Base-by-base conservation (phyloP, 768 basidiomycete species). In the Hortiboletus flavorubellus region DNA sequence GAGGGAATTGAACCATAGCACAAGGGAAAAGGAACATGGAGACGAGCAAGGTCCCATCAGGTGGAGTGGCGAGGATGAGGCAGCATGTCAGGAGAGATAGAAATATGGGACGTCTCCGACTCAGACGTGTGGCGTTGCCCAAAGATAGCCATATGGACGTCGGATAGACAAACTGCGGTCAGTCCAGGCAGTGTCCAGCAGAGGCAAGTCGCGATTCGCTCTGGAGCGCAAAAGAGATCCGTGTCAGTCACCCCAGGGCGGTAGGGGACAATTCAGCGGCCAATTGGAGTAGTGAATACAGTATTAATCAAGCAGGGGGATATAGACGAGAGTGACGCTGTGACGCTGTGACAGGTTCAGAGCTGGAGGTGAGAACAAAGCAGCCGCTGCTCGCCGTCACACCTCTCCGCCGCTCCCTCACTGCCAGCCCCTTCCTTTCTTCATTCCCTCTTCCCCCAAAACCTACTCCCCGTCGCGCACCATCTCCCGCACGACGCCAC, bases 341-440 rank as follows among this genome's bases (percentile, higher is more conserved):
- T 70, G 55, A 64, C 59, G 15, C 0, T 21, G 68, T 68, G 53
- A 70, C 62, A 35, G 26, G 54, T 59, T 58, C 43, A 49, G 48
- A 35, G 31, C 14, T 23, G 11, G 43, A 46, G 56, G 57, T 68
- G 63, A 63, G 61, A 68, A 70, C 61, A 64, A 66, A 61, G 60
- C 61, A 49, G 53, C 52, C 48, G 53, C 48, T 39, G 50, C 43
- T 46, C 55, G 47, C 44, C 59, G 44, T 50, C 57, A 46, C 52
- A 42, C 38, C 42, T 54, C 46, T 53, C 49, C 39, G 44, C 53
- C 41, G 55, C 40, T 58, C 58, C 39, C 53, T 55, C 59, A 42
- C 42, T 37, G 34, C 37, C 38, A n/a, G 33, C 42, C 15, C 21
- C 39, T 21, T 26, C 18, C 12, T 21, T 34, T 23, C 16, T 5